These are phyloP conservation scores for Hericium coralloides DNA, from an alignment of 768 basidiomycete species.

Conservation along the genomic window DNA sequence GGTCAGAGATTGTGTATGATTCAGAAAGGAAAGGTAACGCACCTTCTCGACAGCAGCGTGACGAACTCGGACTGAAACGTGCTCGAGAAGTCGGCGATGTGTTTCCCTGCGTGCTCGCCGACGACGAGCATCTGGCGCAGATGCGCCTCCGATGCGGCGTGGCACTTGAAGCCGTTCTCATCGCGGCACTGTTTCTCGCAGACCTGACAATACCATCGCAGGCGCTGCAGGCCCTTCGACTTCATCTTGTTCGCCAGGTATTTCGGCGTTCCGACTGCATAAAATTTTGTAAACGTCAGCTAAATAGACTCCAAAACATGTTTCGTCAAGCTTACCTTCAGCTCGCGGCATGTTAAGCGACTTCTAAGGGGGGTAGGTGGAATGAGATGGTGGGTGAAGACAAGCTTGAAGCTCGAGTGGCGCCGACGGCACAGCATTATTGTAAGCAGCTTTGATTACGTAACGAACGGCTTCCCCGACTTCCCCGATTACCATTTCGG, in stretches of 20 bases:
- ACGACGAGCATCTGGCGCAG: slow-evolving; percentile 96
- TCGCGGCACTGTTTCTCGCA: slow-evolving; percentile 98
- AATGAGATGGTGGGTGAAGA: neutral
- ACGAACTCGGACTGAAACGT: slow-evolving; percentile 93
- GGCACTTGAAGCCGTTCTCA: slow-evolving; percentile 99
- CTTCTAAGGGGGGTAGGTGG: neutral
- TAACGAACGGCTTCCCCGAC: neutral
- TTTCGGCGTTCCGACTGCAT: slow-evolving; percentile 76
- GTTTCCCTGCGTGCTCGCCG: slow-evolving; percentile 85
- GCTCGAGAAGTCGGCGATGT: slow-evolving; percentile 83
- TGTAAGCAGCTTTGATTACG: neutral
- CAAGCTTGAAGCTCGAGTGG: neutral
- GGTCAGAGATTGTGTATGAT: slow-evolving; percentile 1
- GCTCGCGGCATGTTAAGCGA: slow-evolving; percentile 10
- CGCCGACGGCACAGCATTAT: neutral
- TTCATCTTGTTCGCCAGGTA: slow-evolving; percentile 95
- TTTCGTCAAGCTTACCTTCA: slow-evolving; percentile 2
- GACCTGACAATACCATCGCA: slow-evolving; percentile 98
- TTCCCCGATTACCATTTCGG: neutral
- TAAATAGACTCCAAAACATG: too few relatives aligned
- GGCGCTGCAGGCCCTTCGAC: slow-evolving; percentile 89
- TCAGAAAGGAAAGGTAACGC: slow-evolving; percentile 16
- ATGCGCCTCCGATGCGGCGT: slow-evolving; percentile 81
- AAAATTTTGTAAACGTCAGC: neutral
- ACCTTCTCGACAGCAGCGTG: slow-evolving; percentile 79